These are phyloP conservation scores for Solanum rostratum DNA, from an alignment of 257 asterid genomes.

Conservation along the genomic window DNA sequence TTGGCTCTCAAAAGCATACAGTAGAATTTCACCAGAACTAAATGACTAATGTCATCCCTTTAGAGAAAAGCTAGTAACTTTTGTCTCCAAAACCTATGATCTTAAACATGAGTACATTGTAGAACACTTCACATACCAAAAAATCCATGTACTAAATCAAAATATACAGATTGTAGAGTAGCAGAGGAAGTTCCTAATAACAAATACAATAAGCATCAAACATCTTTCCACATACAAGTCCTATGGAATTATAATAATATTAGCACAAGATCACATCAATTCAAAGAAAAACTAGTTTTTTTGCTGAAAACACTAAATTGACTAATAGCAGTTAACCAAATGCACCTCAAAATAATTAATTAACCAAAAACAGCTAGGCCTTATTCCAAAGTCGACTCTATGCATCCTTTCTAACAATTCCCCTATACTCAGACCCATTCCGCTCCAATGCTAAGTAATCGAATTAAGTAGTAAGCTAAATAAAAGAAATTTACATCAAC, in stretches of 20 bases:
- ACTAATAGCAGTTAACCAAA: not conserved
- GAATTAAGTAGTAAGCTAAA: not conserved
- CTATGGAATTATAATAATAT: not conserved
- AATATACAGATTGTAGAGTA: not conserved
- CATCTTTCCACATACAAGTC: not conserved
- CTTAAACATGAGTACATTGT: not conserved
- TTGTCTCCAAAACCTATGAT: not conserved
- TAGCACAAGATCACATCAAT: not conserved
- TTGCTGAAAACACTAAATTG: not conserved
- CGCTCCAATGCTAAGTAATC: not conserved
- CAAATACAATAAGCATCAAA: not conserved
- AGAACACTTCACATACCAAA: not conserved
- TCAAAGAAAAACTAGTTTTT: not conserved
- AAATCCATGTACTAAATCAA: not conserved
- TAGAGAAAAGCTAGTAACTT: not conserved
- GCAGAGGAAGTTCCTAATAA: not conserved
- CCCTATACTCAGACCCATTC: not conserved
- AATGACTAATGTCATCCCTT: not conserved
- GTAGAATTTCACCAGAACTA: not conserved
- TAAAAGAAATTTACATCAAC: slow-evolving; percentile 44
- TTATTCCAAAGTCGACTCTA: not conserved
- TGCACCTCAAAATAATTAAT: not conserved
- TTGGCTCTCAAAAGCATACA: not conserved
- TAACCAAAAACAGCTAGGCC: not conserved
- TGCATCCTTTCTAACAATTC: not conserved